A percentile compares a stretch with the other conserved stretches of the same genome.
Evolutionary conservation across 2,329 filamentous ascomycete genomes (phyloP).

Genomic region (Geosmithia putterillii): DNA sequence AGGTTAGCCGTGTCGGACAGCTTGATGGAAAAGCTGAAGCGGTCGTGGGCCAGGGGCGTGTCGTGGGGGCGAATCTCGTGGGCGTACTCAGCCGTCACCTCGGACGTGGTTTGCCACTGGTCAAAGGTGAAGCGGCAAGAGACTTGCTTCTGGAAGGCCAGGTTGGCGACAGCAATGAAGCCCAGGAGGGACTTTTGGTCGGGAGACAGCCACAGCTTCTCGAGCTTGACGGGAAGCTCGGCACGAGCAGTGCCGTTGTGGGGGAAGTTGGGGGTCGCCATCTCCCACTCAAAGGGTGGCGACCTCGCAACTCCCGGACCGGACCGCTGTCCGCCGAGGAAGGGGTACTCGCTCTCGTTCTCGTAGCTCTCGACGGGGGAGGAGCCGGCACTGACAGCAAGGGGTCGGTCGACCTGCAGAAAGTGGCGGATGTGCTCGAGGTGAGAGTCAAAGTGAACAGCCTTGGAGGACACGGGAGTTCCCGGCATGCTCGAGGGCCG

Average conservation of each 20-base stretch:
- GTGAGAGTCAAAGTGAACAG: constrained; percentile 96
- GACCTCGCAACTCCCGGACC: constrained; percentile 21
- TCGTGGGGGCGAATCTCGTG: constrained; percentile 62
- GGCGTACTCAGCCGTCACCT: constrained; percentile 80
- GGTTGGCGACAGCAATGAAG: constrained; percentile 71
- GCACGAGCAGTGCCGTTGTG: constrained; percentile 44
- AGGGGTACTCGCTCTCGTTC: constrained; percentile 82
- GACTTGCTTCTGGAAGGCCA: constrained; percentile 80
- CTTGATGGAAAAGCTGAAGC: constrained; percentile 91
- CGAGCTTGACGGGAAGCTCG: constrained; percentile 60
- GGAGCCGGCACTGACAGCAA: constrained; percentile 90
- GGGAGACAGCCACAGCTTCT: constrained; percentile 73
- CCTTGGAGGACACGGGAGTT: constrained; percentile 89
- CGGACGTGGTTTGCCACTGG: constrained; percentile 97
- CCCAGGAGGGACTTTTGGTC: constrained; percentile 84
- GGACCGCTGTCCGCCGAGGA: constrained; percentile 37
- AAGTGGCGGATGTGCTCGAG: constrained; percentile 96
- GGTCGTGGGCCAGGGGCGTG: constrained; percentile 58
- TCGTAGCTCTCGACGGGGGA: constrained; percentile 85
- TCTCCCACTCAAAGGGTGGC: constrained; percentile 72
- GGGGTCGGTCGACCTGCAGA: constrained; percentile 80
- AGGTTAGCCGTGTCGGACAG: constrained; percentile 83
- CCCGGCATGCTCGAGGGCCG: constrained; percentile 95
- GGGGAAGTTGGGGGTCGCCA: constrained; percentile 76
- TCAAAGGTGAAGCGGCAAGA: constrained; percentile 92